A percentile compares a stretch with the other conserved stretches of the same genome.
Evolutionary conservation across 1,139 yeast species (phyloP).

Genomic region (Schizosaccharomyces versatilis): DNA sequence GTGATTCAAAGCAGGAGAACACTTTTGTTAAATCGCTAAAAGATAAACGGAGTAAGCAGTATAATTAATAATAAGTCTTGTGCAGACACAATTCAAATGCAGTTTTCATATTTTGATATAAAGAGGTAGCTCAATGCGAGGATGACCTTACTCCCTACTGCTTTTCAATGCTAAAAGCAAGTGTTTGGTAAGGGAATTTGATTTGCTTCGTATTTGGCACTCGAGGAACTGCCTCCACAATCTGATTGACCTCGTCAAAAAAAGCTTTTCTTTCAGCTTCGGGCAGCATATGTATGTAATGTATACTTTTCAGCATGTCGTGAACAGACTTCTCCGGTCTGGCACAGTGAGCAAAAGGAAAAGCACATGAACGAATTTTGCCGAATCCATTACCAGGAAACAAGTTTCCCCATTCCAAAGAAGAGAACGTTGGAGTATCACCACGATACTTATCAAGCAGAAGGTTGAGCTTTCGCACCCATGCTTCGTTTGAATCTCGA

Average conservation of each 20-base stretch:
- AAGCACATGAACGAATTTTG: conserved; percentile 18
- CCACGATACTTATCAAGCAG: conserved; percentile 19
- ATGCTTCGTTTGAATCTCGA: conserved; percentile 22
- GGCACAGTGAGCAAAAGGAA: conserved; percentile 20
- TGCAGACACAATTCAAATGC: too few relatives aligned
- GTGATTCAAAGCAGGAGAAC: too few relatives aligned
- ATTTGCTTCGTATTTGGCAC: neutral
- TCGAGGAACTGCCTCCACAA: conserved; percentile 12
- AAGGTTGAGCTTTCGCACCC: conserved; percentile 16
- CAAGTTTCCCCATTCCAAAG: conserved; percentile 21
- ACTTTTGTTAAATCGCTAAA: too few relatives aligned
- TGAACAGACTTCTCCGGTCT: conserved; percentile 16
- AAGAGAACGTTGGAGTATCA: conserved; percentile 39
- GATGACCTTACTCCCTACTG: too few relatives aligned
- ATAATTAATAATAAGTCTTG: too few relatives aligned
- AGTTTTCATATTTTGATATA: too few relatives aligned
- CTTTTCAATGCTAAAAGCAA: neutral
- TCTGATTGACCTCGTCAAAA: conserved; percentile 19
- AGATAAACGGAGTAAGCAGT: too few relatives aligned
- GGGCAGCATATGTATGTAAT: conserved; percentile 31
- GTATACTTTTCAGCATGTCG: conserved; percentile 32
- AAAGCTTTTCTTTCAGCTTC: conserved; percentile 22
- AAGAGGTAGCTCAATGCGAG: too few relatives aligned
- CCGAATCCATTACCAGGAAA: conserved; percentile 23
- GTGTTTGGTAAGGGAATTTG: neutral